Conservation (phyloP, 192 early-diverging fungal species). For the Dissophora globulifera region DNA sequence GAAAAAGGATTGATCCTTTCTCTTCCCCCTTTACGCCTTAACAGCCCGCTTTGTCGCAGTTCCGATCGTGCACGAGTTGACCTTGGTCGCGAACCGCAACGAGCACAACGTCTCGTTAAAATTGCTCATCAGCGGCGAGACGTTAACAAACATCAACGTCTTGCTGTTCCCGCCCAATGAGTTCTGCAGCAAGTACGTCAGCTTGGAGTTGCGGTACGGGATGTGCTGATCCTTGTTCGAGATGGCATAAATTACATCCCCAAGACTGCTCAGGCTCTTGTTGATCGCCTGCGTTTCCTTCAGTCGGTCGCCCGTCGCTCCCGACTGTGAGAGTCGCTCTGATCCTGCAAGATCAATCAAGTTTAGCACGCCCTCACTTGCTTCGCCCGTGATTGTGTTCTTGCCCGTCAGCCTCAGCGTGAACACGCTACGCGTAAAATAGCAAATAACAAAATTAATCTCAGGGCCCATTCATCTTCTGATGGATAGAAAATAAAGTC, state of each 20-base stretch:
- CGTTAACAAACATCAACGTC: conserved; percentile 98
- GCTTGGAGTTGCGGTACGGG: conserved; percentile 94
- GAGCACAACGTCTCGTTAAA: conserved; percentile 90
- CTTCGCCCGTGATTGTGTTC: conserved; percentile 80
- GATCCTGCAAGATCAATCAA: conserved; percentile 96
- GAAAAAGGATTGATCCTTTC: no score
- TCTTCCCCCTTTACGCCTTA: background rate
- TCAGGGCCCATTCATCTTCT: no score
- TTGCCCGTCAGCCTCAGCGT: conserved; percentile 80
- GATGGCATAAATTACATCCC: conserved; percentile 91
- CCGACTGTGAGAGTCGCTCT: conserved; percentile 85
- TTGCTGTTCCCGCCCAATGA: conserved; percentile 92
- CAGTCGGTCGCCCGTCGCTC: conserved; percentile 87
- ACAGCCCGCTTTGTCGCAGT: conserved; percentile 65
- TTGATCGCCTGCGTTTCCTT: conserved; percentile 98
- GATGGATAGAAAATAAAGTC: background rate
- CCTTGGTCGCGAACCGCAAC: conserved; percentile 96
- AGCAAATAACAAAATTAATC: no score
- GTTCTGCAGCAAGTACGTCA: conserved; percentile 79
- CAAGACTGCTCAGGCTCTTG: conserved; percentile 87
- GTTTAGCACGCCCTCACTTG: conserved; percentile 81
- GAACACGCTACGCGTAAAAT: conserved; percentile 83
- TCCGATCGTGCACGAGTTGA: conserved; percentile 90
- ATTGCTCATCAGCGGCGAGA: conserved; percentile 84
- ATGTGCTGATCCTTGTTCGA: conserved; percentile 83